Conservation (phyloP, 1,284 basidiomycete species). For the Ceratobasidium sp. region DNA sequence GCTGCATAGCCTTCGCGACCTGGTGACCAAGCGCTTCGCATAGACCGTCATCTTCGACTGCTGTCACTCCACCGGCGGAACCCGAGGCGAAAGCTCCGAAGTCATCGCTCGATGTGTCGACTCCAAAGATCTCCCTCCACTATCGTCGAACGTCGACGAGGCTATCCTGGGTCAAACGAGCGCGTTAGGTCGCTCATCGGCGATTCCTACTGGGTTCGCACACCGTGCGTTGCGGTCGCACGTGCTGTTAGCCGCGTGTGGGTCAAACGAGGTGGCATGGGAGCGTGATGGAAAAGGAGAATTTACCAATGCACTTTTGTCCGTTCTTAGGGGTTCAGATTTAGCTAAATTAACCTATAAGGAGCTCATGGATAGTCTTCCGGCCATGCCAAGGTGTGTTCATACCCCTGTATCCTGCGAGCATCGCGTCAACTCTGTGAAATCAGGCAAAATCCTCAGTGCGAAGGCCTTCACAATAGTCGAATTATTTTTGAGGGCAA, state of each 20-base stretch:
- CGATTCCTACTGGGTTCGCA: constrained; percentile 57
- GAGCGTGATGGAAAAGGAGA: constrained; percentile 63
- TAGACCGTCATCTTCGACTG: constrained; percentile 27
- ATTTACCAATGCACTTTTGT: constrained; percentile 63
- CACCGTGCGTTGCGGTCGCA: constrained; percentile 55
- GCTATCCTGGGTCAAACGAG: not conserved
- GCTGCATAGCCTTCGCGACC: not conserved
- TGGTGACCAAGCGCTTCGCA: too few relatives aligned
- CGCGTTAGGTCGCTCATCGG: too few relatives aligned
- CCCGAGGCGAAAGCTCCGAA: not conserved
- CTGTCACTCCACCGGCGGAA: not conserved
- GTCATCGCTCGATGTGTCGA: not conserved
- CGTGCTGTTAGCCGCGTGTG: constrained; percentile 63
- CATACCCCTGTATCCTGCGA: constrained; percentile 4
- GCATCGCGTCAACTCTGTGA: not conserved
- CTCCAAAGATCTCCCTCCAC: not conserved
- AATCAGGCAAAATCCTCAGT: not conserved
- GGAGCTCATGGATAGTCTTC: constrained; percentile 53
- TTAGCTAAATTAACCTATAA: constrained; percentile 62
- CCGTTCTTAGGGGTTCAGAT: constrained; percentile 55
- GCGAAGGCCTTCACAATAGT: not conserved
- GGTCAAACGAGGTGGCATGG: constrained; percentile 58
- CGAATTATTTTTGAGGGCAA: not conserved
- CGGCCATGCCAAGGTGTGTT: constrained; percentile 34
- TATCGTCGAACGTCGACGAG: not conserved